Conservation (phyloP, 192 early-diverging fungal genomes). For the Gonapodya prolifera region DNA sequence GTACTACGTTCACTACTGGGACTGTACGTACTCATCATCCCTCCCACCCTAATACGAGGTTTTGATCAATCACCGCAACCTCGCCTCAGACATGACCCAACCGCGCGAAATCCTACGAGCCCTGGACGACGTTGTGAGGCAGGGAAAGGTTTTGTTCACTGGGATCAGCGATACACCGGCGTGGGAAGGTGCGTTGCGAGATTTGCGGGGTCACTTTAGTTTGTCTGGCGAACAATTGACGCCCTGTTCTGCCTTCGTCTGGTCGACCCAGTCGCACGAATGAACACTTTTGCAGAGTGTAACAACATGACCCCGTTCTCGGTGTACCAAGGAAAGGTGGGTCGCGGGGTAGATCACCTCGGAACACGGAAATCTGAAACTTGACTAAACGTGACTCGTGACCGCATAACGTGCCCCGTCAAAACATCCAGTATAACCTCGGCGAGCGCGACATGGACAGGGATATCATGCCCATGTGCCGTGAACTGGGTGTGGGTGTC, state of each 20-base stretch:
- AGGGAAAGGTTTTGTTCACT: not conserved
- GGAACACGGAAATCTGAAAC: too few relatives aligned
- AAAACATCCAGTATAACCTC: not conserved
- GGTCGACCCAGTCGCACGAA: not conserved
- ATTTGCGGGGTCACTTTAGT: not conserved
- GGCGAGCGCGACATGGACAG: not conserved
- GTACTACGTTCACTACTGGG: too few relatives aligned
- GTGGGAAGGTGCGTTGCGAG: too few relatives aligned
- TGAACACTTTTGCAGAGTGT: not conserved
- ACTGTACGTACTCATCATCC: too few relatives aligned
- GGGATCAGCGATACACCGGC: too few relatives aligned
- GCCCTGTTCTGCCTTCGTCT: not conserved
- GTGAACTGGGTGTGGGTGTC: not conserved
- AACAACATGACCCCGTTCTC: not conserved
- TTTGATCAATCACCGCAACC: too few relatives aligned
- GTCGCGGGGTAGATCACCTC: too few relatives aligned
- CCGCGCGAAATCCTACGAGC: not conserved
- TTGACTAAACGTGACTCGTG: too few relatives aligned
- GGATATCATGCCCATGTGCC: not conserved
- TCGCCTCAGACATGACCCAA: too few relatives aligned
- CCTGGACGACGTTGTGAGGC: not conserved
- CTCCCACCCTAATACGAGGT: too few relatives aligned
- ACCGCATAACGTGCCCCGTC: too few relatives aligned
- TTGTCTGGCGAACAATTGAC: not conserved
- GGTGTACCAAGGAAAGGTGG: too few relatives aligned